These are phyloP conservation scores for Acacia crassicarpa DNA, from an alignment of 306 rosid species.

Conservation along the genomic window DNA sequence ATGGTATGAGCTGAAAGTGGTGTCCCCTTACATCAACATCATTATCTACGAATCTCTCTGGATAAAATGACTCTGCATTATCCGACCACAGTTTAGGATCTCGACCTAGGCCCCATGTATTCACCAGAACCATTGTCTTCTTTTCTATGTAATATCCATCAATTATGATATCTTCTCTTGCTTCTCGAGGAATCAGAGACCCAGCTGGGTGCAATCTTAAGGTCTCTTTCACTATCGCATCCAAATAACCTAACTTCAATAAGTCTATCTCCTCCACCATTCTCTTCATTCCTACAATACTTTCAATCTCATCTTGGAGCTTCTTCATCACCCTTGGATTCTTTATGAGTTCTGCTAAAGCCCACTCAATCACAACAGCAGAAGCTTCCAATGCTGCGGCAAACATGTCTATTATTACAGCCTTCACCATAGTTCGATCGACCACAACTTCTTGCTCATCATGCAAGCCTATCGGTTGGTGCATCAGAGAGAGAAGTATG, in stretches of 20 bases:
- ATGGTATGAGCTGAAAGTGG: conserved; percentile 25
- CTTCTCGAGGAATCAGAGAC: conserved; percentile 11
- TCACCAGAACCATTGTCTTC: conserved; percentile 14
- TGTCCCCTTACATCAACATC: conserved; percentile 13
- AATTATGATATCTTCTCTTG: conserved; percentile 11
- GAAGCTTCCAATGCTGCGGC: conserved; percentile 9
- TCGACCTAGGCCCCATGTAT: conserved; percentile 28
- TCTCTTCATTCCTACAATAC: conserved; percentile 6
- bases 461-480: conserved; percentile 19
- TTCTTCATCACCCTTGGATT: conserved; percentile 29
- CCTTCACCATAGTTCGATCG: conserved; percentile 25
- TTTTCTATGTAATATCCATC: conserved; percentile 24
- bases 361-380: conserved; percentile 16
- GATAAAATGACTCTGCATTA: conserved; percentile 27
- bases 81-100: conserved; percentile 21
- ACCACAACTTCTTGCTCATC: not conserved
- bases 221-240: conserved; percentile 14
- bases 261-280: conserved; percentile 4
- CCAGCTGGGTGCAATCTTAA: conserved; percentile 29
- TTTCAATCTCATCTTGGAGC: conserved; percentile 30
- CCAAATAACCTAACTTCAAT: not conserved
- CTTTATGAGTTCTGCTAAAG: conserved; percentile 28
- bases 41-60: conserved; percentile 13
- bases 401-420: conserved; percentile 32
- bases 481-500: conserved; percentile 11